Base-by-base conservation (phyloP, 2,329 filamentous ascomycete genomes). In the Blastomyces percursus region DNA sequence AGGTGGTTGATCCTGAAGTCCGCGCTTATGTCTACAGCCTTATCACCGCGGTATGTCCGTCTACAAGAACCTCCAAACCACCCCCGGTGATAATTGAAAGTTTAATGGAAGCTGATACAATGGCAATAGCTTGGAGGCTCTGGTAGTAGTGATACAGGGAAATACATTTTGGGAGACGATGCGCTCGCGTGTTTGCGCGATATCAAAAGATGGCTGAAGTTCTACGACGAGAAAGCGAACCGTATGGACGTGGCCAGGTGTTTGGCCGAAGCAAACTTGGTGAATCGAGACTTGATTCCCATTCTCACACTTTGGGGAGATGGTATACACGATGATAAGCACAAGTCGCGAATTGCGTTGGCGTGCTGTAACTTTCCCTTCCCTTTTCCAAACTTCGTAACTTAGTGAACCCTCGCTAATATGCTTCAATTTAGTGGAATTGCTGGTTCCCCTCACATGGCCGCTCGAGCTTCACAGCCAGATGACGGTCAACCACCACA, bases 201-300 rank as follows among this genome's bases (percentile, higher is more conserved):
- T 76, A 82, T 99, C 61, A 93, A 94, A 72, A 88, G 88, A 84
- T 99, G 94, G 94, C 83, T 99, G 68, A 91, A 91, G 69, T 85
- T 96, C 66, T 94, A 94, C 80, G 92, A 96, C 74, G 90, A 96
- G 73, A 95, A 95, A 74, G 86, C 88, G 67, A 95, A 96, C 73
- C 88, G 93, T 67, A 88, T 96, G 81, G 94, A 99, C 72, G 94
- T 99, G 64, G 92, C 93, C 65, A 84, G 94, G 76, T 96, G 91
- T 74, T 81, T 97, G 68, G 87, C 91, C 71, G 91, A 97, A 75
- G 89, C 91, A 54, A 96, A 96, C 71, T 76, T 99, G n/a, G 84
- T 97, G 62, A 88, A 88, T 71, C 90, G 90, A 59, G 94, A 99
- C 75, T 77, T 99, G 62, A 80, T 97, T 62, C 91, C 93, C 62